Conservation (phyloP, 2,329 filamentous ascomycete genomes). For the Pestalotiopsis sp. region DNA sequence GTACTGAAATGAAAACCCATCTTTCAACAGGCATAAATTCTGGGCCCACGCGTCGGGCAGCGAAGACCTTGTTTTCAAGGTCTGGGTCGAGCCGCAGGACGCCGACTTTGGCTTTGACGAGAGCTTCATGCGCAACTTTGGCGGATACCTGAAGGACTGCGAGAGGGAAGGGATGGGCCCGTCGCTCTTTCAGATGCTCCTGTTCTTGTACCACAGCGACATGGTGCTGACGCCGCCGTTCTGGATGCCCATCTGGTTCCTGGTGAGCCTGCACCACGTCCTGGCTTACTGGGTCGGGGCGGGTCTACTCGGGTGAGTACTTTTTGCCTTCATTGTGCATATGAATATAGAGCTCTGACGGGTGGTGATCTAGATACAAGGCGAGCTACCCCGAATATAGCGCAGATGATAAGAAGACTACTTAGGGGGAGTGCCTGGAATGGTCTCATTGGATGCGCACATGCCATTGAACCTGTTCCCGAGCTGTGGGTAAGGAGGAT, state of each 20-base stretch:
- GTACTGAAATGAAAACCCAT: neutral
- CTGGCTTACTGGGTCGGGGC: slow-evolving; percentile 16
- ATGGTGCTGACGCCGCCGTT: slow-evolving; percentile 19
- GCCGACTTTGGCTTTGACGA: slow-evolving; percentile 19
- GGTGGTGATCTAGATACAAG: neutral
- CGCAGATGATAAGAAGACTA: neutral
- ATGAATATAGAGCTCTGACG: neutral
- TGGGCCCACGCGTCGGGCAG: slow-evolving; percentile 19
- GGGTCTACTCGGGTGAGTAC: slow-evolving; percentile 15
- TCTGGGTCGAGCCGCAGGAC: slow-evolving; percentile 19
- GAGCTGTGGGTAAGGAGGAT: no score
- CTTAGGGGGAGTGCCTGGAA: neutral
- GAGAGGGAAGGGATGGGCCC: slow-evolving; percentile 14
- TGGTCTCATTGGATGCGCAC: no score
- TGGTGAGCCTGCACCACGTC: slow-evolving; percentile 16
- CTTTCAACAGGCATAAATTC: slow-evolving; percentile 18
- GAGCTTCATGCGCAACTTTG: slow-evolving; percentile 20
- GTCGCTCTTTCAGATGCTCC: slow-evolving; percentile 20
- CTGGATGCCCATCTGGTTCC: slow-evolving; percentile 21
- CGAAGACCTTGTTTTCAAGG: slow-evolving; percentile 20
- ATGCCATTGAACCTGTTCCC: no score
- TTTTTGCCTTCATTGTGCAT: no score
- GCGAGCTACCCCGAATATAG: slow-evolving; percentile 5
- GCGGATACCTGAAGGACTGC: slow-evolving; percentile 21
- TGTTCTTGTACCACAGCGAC: slow-evolving; percentile 18